Evolutionary conservation across 2,329 filamentous ascomycete genomes (phyloP).

Genomic region (Microcyclospora pomicola): DNA sequence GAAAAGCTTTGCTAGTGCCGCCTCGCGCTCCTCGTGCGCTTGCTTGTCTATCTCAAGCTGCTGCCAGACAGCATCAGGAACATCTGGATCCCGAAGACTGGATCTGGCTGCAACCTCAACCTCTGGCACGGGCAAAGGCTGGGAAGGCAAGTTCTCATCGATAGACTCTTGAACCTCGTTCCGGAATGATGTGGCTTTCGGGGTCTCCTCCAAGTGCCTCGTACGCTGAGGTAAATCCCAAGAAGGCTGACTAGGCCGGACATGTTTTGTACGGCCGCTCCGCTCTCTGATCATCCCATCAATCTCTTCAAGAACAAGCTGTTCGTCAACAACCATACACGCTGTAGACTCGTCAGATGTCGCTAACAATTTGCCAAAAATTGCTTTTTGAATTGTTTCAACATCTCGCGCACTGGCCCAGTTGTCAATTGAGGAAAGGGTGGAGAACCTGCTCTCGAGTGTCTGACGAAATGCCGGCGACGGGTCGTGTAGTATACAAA

Average conservation of each 20-base stretch:
- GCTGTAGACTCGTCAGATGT: slow-evolving; percentile 7
- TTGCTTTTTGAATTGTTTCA: slow-evolving; percentile 36
- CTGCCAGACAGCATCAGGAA: slow-evolving; percentile 47
- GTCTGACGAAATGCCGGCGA: slow-evolving; percentile 6
- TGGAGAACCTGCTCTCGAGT: slow-evolving; percentile 24
- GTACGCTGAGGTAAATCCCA: neutral
- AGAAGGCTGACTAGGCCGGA: too few species aligned
- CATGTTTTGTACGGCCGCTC: too few species aligned
- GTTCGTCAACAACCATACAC: slow-evolving; percentile 13
- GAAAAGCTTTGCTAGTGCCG: slow-evolving; percentile 19
- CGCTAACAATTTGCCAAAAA: slow-evolving; percentile 31
- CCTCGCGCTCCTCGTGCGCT: slow-evolving; percentile 24
- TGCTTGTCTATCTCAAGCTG: slow-evolving; percentile 41
- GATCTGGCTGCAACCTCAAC: neutral
- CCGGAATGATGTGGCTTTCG: neutral
- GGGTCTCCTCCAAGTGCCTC: neutral
- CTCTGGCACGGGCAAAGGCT: neutral
- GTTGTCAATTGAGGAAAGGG: slow-evolving; percentile 30
- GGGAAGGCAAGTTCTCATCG: neutral
- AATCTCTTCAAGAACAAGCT: slow-evolving; percentile 15
- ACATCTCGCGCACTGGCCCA: slow-evolving; percentile 56
- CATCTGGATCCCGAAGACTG: slow-evolving; percentile 34
- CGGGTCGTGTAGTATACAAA: slow-evolving; percentile 13
- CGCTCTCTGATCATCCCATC: slow-evolving; percentile 24
- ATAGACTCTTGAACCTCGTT: neutral